phyloP scores from a whole-genome alignment of 257 asterid genomes.

The Lycium ferocissimum region DNA sequence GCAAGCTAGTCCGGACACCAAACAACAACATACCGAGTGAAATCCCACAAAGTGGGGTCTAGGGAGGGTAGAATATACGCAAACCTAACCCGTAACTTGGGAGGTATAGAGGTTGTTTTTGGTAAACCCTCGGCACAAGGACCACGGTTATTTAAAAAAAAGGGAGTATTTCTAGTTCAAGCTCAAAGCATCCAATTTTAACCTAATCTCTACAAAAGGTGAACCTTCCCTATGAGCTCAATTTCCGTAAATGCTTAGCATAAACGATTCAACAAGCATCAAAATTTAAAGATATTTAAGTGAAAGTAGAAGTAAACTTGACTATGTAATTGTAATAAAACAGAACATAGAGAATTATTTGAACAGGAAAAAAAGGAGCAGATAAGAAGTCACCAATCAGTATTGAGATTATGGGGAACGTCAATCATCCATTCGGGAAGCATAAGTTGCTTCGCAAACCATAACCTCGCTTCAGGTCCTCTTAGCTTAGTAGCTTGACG shows the following conservation, averaged over 20 bases:
- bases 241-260: background rate
- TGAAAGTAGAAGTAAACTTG: background rate
- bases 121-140: no score
- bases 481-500: constrained; percentile 68
- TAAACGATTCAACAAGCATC: background rate
- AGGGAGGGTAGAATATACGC: no score
- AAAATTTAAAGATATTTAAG: background rate
- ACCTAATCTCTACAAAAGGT: background rate
- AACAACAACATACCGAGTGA: no score
- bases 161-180: background rate
- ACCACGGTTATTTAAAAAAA: no score
- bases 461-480: constrained; percentile 82
- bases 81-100: no score
- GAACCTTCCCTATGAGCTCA: background rate
- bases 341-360: no score
- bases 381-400: constrained; percentile 64
- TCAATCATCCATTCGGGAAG: constrained; percentile 98
- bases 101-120: no score
- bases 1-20: no score
- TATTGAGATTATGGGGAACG: constrained; percentile 67
- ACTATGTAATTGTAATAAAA: background rate
- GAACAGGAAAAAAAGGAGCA: no score
- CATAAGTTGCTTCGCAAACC: constrained; percentile 98
- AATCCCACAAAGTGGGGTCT: no score
- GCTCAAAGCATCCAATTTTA: background rate